Conservation (phyloP, 2,329 filamentous ascomycete genomes). For the Fusarium praegraminearum region DNA sequence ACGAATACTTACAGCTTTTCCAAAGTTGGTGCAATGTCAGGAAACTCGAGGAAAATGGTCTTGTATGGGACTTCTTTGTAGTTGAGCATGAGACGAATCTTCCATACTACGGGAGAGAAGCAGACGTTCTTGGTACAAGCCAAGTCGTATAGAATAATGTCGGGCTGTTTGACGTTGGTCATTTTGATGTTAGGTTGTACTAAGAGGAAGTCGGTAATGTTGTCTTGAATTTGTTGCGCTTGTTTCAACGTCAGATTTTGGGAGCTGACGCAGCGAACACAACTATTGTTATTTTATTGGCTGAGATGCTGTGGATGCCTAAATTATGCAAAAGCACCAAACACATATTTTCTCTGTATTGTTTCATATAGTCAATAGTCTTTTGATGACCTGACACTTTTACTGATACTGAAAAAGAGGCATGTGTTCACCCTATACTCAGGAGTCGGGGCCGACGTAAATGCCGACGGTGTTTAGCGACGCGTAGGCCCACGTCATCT, state of each 20-base stretch:
- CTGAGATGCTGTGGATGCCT: background rate
- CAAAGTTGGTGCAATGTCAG: conserved; percentile 9
- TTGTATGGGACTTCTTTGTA: conserved; percentile 15
- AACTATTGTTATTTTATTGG: background rate
- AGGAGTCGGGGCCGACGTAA: background rate
- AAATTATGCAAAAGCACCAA: background rate
- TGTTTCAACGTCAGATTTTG: too few relatives aligned
- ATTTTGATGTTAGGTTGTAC: background rate
- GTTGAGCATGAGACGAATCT: conserved; percentile 21
- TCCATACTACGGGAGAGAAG: conserved; percentile 24
- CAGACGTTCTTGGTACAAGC: conserved; percentile 16
- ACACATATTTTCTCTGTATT: background rate
- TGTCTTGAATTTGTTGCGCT: too few relatives aligned
- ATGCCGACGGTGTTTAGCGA: conserved; percentile 10
- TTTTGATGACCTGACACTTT: too few relatives aligned
- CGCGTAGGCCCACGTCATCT: background rate
- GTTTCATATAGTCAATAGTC: background rate
- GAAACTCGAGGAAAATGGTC: conserved; percentile 19
- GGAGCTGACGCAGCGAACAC: too few relatives aligned
- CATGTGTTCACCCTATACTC: background rate
- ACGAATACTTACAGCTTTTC: background rate
- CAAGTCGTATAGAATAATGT: conserved; percentile 14
- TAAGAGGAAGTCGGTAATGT: accelerated
- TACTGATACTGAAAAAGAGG: background rate
- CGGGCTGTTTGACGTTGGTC: background rate